phyloP scores from a whole-genome alignment of 2,329 filamentous ascomycete genomes.

The Didymella arachidicola region DNA sequence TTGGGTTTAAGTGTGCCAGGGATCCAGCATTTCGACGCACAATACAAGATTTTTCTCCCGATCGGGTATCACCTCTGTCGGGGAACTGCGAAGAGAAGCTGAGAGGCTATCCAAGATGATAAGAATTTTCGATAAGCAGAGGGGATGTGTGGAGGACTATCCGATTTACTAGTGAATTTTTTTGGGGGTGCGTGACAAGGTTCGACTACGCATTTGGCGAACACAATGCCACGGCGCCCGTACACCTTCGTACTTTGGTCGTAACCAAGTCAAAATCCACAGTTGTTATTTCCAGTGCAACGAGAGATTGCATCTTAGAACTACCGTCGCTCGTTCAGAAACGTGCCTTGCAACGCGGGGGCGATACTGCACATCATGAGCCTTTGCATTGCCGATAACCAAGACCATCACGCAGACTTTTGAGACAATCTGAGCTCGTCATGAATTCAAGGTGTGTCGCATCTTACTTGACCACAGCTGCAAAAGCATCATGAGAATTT shows the following conservation, averaged over 20 bases:
- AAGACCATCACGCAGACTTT: neutral
- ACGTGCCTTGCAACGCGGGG: neutral
- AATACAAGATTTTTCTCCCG: neutral
- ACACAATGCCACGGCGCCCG: neutral
- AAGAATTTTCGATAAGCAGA: neutral
- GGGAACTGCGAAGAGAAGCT: neutral
- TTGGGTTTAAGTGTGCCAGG: neutral
- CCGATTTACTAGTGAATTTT: neutral
- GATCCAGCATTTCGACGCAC: neutral
- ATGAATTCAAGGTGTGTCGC: neutral
- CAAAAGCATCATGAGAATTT: neutral
- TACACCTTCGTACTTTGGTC: neutral
- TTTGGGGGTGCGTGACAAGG: neutral
- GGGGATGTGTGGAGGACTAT: neutral
- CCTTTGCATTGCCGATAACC: neutral
- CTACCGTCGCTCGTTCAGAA: neutral
- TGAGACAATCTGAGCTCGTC: neutral
- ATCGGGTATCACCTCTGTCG: neutral
- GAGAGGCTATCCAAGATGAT: neutral
- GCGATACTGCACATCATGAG: neutral
- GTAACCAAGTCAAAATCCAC: neutral
- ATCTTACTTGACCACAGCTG: neutral
- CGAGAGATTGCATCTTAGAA: neutral
- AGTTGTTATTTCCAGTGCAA: neutral
- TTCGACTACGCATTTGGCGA: neutral